Base-by-base conservation (phyloP, 441 rosid genomes). In the Eutrema salsugineum region DNA sequence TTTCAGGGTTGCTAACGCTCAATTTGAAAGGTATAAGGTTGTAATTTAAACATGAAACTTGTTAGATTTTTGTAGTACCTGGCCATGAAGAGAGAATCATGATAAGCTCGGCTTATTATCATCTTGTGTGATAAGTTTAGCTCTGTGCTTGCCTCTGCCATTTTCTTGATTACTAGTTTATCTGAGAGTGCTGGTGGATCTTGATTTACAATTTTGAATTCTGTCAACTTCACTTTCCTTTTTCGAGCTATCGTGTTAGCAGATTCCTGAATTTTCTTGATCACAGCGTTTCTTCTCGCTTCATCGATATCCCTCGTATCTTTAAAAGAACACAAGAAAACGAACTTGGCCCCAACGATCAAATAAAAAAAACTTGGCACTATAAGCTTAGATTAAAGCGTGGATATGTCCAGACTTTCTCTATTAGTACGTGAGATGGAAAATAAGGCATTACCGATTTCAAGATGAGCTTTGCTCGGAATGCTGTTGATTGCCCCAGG, bases 401-500 rank as follows among this genome's bases (percentile, higher is more conserved):
- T 14, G 5, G 5, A n/a, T 11, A 20, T 49, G 30, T 7, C n/a
- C 19, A n/a, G 12, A 30, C 14, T 17, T 70, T 30, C 15, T 71
- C 63, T 42, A 20, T 32, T 51, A 32, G 16, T 8, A 67, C 35
- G 57, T 63, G 40, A 59, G 5, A 32, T 36, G 12, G 16, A 56
- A 60, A 27, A 38, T n/a, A 57, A 73, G 19, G 51, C 5, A 10
- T n/a, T 73, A 94, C 99, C 98, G 40, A 94, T 92, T 85, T 90
- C 97, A 28, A 94, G 79, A 82, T 85, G 97, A 47, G 98, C 78
- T 80, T 86, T 94, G 82, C 99, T 92, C 9, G 99, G 99, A 63
- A 94, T 94, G 77, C 98, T 94, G 84, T 94, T 94, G 81, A 94
- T 89, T 74, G 98, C 97, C 66, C 96, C 91, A 8, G 99, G 99